These are phyloP conservation scores for Aspergillus funiculosus DNA, from an alignment of 495 filamentous ascomycete species.

Conservation along the genomic window DNA sequence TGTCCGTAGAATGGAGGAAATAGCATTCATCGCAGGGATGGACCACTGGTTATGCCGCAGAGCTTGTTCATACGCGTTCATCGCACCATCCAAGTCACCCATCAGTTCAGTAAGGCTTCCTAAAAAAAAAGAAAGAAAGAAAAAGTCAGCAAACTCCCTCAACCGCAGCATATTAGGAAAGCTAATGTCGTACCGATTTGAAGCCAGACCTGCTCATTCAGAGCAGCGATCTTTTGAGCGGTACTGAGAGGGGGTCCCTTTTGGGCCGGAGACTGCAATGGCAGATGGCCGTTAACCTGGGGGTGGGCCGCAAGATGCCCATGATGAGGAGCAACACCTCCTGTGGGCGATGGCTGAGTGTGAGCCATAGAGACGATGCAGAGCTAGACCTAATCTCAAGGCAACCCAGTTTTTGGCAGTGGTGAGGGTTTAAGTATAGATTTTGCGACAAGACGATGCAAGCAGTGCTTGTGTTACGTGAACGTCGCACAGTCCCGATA, in stretches of 20 bases:
- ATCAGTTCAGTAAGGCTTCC: conserved; percentile 82
- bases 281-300: conserved; percentile 48
- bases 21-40: conserved; percentile 88
- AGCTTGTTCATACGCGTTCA: conserved; percentile 82
- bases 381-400: conserved; percentile 6
- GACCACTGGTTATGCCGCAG: conserved; percentile 84
- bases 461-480: conserved; percentile 20
- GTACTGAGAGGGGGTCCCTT: conserved; percentile 46
- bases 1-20: conserved; percentile 81
- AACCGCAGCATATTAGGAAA: not conserved
- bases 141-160: conserved; percentile 3
- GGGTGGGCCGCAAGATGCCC: conserved; percentile 44
- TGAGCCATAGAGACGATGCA: conserved; percentile 36
- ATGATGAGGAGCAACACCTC: conserved; percentile 45
- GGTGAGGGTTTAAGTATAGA: conserved; percentile 13
- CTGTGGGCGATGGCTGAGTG: conserved; percentile 50
- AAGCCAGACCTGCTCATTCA: conserved; percentile 90
- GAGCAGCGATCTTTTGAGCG: conserved; percentile 53
- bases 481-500: conserved; percentile 20
- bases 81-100: conserved; percentile 81
- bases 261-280: conserved; percentile 49
- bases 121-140: conserved; percentile 33
- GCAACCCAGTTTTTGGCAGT: conserved; percentile 3
- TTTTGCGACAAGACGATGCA: conserved; percentile 43
- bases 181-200: conserved; percentile 69